A percentile compares a stretch with the other conserved stretches of the same genome.
phyloP scores from a whole-genome alignment of 2,329 filamentous ascomycete genomes.

The Hypoxylon sp. region DNA sequence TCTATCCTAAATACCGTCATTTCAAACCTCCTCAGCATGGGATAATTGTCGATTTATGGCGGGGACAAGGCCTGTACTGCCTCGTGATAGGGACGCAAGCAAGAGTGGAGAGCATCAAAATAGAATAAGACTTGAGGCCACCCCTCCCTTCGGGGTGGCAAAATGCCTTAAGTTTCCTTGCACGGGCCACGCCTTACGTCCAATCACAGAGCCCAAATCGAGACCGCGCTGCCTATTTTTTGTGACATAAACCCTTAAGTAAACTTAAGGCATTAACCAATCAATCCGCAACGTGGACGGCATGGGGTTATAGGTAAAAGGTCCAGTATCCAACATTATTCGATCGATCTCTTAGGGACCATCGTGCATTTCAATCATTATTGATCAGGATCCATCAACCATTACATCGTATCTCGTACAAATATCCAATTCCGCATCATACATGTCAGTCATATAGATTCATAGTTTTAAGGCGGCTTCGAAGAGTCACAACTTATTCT shows the following conservation, averaged over 20 bases:
- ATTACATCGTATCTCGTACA: conserved; percentile 4
- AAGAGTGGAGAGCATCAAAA: no score
- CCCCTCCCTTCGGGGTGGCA: no score
- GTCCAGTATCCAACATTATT: background rate
- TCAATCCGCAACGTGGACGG: conserved; percentile 45
- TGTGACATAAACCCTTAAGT: no score
- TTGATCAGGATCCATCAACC: conserved; percentile 1
- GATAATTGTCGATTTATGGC: background rate
- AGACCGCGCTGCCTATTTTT: no score
- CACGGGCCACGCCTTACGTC: no score
- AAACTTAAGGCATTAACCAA: no score
- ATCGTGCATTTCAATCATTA: conserved; percentile 6
- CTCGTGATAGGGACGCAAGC: no score
- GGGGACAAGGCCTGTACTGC: background rate
- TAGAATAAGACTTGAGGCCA: no score
- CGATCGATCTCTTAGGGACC: background rate
- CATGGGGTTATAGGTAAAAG: background rate
- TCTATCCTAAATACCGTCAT: conserved; percentile 2
- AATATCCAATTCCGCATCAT: conserved; percentile 1
- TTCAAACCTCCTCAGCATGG: background rate
- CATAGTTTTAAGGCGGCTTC: background rate
- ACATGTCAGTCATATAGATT: background rate
- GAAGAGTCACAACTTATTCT: background rate
- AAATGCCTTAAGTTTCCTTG: no score
- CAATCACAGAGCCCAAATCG: no score